A percentile compares a stretch with the other conserved stretches of the same genome.
phyloP scores from a whole-genome alignment of 148 eudicot genomes.

The Talinum fruticosum region DNA sequence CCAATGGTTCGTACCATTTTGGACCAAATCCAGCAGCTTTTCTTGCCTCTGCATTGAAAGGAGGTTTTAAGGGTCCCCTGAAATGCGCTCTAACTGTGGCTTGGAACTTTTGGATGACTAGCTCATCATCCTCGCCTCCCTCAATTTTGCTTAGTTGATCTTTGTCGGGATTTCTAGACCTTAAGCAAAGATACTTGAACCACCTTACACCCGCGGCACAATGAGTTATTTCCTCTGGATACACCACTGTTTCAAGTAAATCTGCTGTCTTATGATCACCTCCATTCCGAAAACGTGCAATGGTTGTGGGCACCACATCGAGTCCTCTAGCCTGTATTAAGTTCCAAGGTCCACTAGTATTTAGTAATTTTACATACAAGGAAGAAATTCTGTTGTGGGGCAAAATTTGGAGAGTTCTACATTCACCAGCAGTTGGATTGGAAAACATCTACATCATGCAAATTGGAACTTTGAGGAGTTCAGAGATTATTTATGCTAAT shows the following conservation, averaged over 20 bases:
- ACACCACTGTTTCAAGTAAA: conserved; percentile 67
- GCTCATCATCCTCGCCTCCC: conserved; percentile 33
- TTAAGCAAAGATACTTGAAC: conserved; percentile 75
- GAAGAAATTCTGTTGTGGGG: background rate
- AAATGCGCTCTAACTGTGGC: conserved; percentile 57
- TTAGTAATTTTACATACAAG: background rate
- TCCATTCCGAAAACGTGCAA: conserved; percentile 80
- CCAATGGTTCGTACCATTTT: conserved; percentile 92
- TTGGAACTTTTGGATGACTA: conserved; percentile 65
- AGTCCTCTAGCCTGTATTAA: conserved; percentile 85
- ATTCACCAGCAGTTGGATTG: background rate
- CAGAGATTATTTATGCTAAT: background rate
- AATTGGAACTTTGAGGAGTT: background rate
- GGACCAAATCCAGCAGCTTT: conserved; percentile 93
- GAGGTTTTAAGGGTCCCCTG: conserved; percentile 90
- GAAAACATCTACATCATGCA: background rate
- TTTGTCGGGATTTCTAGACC: conserved; percentile 36
- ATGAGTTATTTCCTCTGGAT: conserved; percentile 92
- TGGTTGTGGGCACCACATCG: conserved; percentile 92
- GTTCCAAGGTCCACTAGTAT: background rate
- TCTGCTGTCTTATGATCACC: conserved; percentile 86
- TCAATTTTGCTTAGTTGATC: conserved; percentile 15
- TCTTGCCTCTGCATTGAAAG: conserved; percentile 88
- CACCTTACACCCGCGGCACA: conserved; percentile 96
- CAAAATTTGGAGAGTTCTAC: background rate